phyloP scores from a whole-genome alignment of 2,329 filamentous ascomycete genomes.

The Diaporthe destruens region DNA sequence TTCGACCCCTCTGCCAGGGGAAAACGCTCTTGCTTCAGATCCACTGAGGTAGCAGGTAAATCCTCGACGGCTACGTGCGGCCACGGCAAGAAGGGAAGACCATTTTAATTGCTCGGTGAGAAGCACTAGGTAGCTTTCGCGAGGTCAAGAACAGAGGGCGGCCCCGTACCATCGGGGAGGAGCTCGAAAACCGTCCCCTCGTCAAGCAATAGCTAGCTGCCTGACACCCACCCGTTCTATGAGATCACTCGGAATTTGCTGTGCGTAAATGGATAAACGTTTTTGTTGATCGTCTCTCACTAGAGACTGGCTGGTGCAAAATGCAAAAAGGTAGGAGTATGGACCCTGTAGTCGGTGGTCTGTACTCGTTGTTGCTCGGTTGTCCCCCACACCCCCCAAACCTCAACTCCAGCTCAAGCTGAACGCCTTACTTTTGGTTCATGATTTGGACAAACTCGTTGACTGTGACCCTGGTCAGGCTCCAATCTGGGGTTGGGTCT shows the following conservation, averaged over 20 bases:
- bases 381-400: background rate
- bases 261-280: background rate
- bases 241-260: background rate
- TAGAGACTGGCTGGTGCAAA: slow-evolving; percentile 22
- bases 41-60: background rate
- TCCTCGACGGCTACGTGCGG: background rate
- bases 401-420: background rate
- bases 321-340: background rate
- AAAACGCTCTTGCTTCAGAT: background rate
- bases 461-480: slow-evolving; percentile 5
- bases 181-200: background rate
- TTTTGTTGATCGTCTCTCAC: slow-evolving; percentile 8
- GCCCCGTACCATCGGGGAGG: background rate
- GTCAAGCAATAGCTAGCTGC: background rate
- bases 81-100: background rate
- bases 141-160: background rate
- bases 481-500: no score
- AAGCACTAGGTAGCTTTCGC: background rate
- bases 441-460: slow-evolving; percentile 34
- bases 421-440: slow-evolving; percentile 19
- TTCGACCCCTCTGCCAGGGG: background rate
- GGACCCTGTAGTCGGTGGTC: background rate
- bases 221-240: background rate
- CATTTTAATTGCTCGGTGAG: background rate
- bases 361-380: background rate